Percentiles rank a stretch among this genome's conserved stretches.
These are phyloP conservation scores for Setaria viridis DNA, from an alignment of 202 grass and related monocot species.

Conservation along the genomic window DNA sequence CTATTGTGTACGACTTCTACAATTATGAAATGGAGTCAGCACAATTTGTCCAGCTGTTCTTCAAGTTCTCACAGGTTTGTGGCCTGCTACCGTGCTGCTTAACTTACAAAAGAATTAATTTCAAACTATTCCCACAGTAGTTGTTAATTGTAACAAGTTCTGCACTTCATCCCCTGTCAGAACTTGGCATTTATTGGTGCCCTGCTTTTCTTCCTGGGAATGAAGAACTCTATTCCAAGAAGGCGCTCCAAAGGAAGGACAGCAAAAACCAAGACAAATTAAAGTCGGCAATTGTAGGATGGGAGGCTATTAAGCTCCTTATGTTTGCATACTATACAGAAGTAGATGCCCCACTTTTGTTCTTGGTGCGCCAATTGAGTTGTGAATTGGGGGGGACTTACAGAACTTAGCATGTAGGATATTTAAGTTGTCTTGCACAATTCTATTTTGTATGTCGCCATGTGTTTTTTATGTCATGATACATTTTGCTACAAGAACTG, in stretches of 20 bases:
- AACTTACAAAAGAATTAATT: neutral
- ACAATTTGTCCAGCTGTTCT: slow-evolving; percentile 60
- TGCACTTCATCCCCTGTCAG: slow-evolving; percentile 34
- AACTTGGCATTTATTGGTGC: slow-evolving; percentile 72
- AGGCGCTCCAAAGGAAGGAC: slow-evolving; percentile 62
- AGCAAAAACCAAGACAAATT: slow-evolving; percentile 69
- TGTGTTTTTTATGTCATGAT: slow-evolving; percentile 2
- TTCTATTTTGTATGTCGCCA: slow-evolving; percentile 6
- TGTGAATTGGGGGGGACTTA: slow-evolving; percentile 18
- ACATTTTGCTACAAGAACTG: slow-evolving; percentile 31
- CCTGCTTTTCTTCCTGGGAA: slow-evolving; percentile 73
- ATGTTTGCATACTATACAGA: slow-evolving; percentile 36
- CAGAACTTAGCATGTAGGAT: slow-evolving; percentile 47
- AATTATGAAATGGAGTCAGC: slow-evolving; percentile 66
- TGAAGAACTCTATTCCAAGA: slow-evolving; percentile 77
- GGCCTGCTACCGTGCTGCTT: neutral
- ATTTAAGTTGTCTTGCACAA: slow-evolving; percentile 17
- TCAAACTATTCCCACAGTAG: neutral
- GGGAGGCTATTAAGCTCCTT: slow-evolving; percentile 25
- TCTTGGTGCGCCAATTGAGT: slow-evolving; percentile 28
- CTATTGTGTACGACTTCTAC: slow-evolving; percentile 71
- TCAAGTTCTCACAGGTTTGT: slow-evolving; percentile 66
- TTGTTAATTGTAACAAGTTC: neutral
- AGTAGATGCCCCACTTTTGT: slow-evolving; percentile 46
- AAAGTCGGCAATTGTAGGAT: slow-evolving; percentile 40